Base-by-base conservation (phyloP, 75 land plant genomes). In the Cunninghamia lanceolata region DNA sequence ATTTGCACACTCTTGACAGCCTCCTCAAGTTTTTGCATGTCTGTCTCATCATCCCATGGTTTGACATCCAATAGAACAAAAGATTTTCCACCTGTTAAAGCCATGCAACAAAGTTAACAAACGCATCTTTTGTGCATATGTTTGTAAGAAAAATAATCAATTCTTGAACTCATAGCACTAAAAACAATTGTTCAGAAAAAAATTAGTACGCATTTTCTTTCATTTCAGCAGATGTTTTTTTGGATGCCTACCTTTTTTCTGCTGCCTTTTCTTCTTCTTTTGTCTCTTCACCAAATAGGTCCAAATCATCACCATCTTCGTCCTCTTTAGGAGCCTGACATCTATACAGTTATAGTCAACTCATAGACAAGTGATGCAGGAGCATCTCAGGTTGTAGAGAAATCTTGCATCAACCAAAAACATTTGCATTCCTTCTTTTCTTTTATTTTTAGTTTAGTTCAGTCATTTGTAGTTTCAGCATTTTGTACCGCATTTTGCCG, bases 41-140 rank as follows among this genome's bases (percentile, higher is more conserved):
- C 99, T 38, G 99, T 97, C 82, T 97, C 99, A 86, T 97, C 99
- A 91, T 97, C 99, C 98, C 98, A 96, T 16, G 99, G 99, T 83
- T 97, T 96, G 42, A 97, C 95, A 89, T 97, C 99, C 92, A 97
- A 74, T 43, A 96, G 86, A 43, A 96, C 95, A 38, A 98, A 97
- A 3, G 99, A 97, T 86, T 97, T 97, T 40, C 99, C 99, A 93
- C 95, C 97, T 94, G 89, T 36, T 36, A 30, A 73, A 36, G 76
- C 9, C 28, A 46, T 25, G 43, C 63, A 77, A n/a, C 70, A 46
- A 87, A 83, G 46, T 82, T 30, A 82, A 46, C 21, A 82, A 17
- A 76, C 11, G 28, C 21, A 8, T 34, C 42, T 39, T 16, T 1
- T 13, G 39, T 4, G 21, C 9, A 76, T 39, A 36, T 73, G 14